A percentile compares a stretch with the other conserved stretches of the same genome.
phyloP scores from a whole-genome alignment of 129 eudicot species.

The Calendula officinalis region DNA sequence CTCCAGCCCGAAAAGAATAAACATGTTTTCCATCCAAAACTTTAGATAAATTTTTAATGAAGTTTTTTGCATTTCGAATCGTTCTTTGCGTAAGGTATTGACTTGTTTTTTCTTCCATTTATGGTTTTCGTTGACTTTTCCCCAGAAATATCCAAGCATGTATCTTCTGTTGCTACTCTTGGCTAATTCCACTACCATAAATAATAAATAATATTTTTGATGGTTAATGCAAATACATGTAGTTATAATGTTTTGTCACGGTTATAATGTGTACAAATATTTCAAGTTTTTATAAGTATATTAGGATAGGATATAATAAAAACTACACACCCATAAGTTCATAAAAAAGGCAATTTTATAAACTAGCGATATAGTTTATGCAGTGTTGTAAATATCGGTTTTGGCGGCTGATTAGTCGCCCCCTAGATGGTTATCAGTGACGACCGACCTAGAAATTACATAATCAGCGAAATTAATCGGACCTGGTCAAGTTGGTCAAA shows the following conservation, averaged over 20 bases:
- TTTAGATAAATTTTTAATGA: slow-evolving; percentile 75
- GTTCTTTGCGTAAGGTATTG: slow-evolving; percentile 62
- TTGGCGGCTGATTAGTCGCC: no score
- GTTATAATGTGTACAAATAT: neutral
- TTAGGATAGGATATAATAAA: slow-evolving; percentile 3
- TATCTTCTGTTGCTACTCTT: slow-evolving; percentile 41
- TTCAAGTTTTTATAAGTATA: neutral
- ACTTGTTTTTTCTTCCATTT: slow-evolving; percentile 83
- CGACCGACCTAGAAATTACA: no score
- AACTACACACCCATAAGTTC: slow-evolving; percentile 6
- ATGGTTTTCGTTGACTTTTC: slow-evolving; percentile 66
- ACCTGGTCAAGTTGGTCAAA: no score
- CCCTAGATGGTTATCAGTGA: no score
- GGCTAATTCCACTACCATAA: slow-evolving; percentile 26
- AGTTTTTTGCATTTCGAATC: slow-evolving; percentile 86
- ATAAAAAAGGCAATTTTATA: neutral
- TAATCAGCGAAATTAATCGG: no score
- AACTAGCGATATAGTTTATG: neutral
- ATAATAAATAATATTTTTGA: neutral
- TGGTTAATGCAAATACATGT: neutral
- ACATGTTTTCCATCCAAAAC: slow-evolving; percentile 96
- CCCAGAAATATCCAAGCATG: slow-evolving; percentile 67
- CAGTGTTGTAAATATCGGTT: no score
- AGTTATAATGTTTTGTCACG: neutral
- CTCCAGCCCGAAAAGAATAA: slow-evolving; percentile 98